A percentile compares a stretch with the other conserved stretches of the same genome.
These are phyloP conservation scores for Aeminium ludgeri DNA, from an alignment of 495 filamentous ascomycete species.

Conservation along the genomic window DNA sequence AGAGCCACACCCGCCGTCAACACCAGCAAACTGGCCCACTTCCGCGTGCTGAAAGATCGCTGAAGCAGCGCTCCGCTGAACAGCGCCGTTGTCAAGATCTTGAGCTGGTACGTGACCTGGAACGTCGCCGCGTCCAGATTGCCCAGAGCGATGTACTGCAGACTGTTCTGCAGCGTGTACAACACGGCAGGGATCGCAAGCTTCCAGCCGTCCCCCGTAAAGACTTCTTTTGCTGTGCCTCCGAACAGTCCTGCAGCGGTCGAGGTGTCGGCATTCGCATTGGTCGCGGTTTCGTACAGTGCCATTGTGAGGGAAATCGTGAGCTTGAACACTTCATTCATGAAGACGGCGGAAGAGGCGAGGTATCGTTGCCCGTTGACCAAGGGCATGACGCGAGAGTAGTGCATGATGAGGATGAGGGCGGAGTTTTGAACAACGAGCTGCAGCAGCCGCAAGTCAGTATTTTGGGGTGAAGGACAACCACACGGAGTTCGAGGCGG, in stretches of 20 bases:
- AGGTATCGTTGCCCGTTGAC: conserved; percentile 72
- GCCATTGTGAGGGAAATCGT: conserved; percentile 70
- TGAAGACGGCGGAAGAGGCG: conserved; percentile 82
- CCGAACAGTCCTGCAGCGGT: conserved; percentile 64
- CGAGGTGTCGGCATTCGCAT: conserved; percentile 42
- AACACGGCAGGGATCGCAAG: conserved; percentile 74
- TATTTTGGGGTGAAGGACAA: not conserved
- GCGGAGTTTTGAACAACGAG: conserved; percentile 67
- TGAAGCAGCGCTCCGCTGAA: conserved; percentile 66
- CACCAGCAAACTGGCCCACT: conserved; percentile 68
- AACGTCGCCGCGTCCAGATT: conserved; percentile 86
- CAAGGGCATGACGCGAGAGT: conserved; percentile 79
- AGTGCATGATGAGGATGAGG: conserved; percentile 73
- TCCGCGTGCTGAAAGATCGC: conserved; percentile 46
- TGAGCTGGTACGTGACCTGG: conserved; percentile 83
- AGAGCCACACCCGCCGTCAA: conserved; percentile 72
- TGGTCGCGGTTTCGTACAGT: conserved; percentile 67
- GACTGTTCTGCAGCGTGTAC: conserved; percentile 76
- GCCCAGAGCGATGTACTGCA: conserved; percentile 83
- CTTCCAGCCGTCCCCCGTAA: conserved; percentile 93
- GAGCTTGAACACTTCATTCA: conserved; percentile 87
- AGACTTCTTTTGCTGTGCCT: conserved; percentile 62
- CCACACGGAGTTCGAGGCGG: not conserved
- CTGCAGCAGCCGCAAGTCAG: conserved; percentile 24
- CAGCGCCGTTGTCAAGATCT: conserved; percentile 80